Evolutionary conservation across 768 basidiomycete species (phyloP), one percentile per base, ranked within the genome.

Genomic region (Pisolithus orientalis): DNA sequence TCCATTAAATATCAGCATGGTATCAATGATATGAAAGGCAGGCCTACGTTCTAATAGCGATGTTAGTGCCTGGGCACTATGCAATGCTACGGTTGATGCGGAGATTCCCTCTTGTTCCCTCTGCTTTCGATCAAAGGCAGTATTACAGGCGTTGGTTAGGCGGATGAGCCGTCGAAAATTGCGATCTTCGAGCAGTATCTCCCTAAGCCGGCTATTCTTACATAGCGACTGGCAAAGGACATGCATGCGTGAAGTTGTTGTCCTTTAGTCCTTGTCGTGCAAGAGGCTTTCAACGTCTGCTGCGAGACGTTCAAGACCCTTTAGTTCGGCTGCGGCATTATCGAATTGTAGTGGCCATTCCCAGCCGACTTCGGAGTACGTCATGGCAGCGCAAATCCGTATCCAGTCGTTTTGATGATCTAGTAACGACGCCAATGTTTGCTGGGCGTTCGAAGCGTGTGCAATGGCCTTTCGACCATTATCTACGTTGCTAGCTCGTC

Each of bases 141-240:
- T 49, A 11, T 66, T 55, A 14, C 59, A 66, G 2, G 44, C n/a
- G 7, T 14, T 28, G 14, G 29, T 45, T 16, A 59, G 45, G 7
- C 53, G 28, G 40, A 68, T 51, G 13, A 67, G 54, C 14, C 14
- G 38, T 21, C 44, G 43, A 53, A 67, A 13, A 29, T 65, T 61
- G 14, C 42, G 44, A 1, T 68, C 27, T 16, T 11, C 56, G 13
- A 63, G 47, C 11, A 68, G 28, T 14, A 43, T 44, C 0, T 27
- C 21, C 38, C 40, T 58, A 31, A 68, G 39, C 2, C 54, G 52
- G 2, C 24, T 0, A 14, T 54, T 49, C 37, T 65, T 62, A 53
- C 61, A 68, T 38, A 67, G 64, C 8, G 65, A 61, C n/a, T 0
- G 67, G 67, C 5, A 67, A 29, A 40, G 54, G 54, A 68, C 5